Conservation (phyloP, 805 yeast species). For the Candida dajiaensis region DNA sequence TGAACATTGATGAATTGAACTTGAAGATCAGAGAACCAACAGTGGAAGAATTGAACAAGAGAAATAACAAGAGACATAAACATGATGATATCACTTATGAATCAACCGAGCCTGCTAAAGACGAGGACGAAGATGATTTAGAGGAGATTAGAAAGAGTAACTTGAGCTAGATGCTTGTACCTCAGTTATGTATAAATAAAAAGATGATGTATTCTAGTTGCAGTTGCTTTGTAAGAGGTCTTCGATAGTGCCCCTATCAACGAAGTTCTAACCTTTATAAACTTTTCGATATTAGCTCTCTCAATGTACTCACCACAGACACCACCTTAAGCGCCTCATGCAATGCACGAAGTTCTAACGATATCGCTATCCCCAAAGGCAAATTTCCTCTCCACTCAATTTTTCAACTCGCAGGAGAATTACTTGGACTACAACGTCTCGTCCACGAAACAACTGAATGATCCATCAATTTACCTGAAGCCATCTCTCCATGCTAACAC, state of each 20-base stretch:
- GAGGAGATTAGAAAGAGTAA: slow-evolving; percentile 10
- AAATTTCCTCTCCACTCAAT: slow-evolving; percentile 73
- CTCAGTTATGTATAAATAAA: not conserved
- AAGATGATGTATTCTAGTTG: not conserved
- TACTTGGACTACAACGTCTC: slow-evolving; percentile 47
- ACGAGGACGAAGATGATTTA: slow-evolving; percentile 23
- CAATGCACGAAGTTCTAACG: slow-evolving; percentile 71
- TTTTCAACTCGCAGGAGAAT: slow-evolving; percentile 73
- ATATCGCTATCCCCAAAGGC: slow-evolving; percentile 67
- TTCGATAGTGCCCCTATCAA: not conserved
- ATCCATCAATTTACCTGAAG: slow-evolving; percentile 42
- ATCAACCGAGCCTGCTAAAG: slow-evolving; percentile 35
- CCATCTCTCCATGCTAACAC: slow-evolving; percentile 33
- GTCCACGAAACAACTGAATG: slow-evolving; percentile 23
- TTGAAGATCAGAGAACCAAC: slow-evolving; percentile 67
- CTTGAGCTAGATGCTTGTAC: not conserved
- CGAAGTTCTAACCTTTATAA: not conserved
- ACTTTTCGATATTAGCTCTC: not conserved
- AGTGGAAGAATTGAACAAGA: slow-evolving; percentile 55
- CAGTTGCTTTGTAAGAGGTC: not conserved
- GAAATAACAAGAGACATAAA: slow-evolving; percentile 63
- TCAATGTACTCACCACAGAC: not conserved
- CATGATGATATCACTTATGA: slow-evolving; percentile 80
- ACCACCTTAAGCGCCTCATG: not conserved
- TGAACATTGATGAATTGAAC: slow-evolving; percentile 57